Conservation (phyloP, 2,329 filamentous ascomycete genomes). For the Paecilomyces dactylethromorphus region DNA sequence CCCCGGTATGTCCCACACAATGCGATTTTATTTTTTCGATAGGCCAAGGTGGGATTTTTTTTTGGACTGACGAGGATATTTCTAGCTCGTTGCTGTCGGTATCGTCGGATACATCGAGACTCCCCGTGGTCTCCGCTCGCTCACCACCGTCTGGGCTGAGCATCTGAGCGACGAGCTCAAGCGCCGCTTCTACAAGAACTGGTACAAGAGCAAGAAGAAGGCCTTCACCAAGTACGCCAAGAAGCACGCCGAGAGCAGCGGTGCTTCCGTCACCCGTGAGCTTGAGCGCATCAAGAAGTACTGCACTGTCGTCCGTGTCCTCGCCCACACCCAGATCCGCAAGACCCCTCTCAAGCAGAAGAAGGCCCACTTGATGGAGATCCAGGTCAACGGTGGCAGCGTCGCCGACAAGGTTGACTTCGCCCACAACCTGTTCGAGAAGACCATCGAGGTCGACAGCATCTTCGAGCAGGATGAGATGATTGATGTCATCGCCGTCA, state of each 20-base stretch:
- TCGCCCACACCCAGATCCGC: conserved; percentile 98
- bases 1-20: conserved; percentile 65
- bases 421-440: conserved; percentile 95
- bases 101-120: conserved; percentile 99
- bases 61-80: conserved; percentile 19
- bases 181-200: conserved; percentile 99
- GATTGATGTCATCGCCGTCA: conserved; percentile 98
- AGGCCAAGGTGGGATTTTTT: neutral
- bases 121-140: conserved; percentile 95
- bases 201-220: conserved; percentile 99
- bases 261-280: conserved; percentile 87
- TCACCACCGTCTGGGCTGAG: conserved; percentile 99
- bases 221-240: conserved; percentile 99
- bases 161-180: conserved; percentile 98
- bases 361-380: conserved; percentile 99
- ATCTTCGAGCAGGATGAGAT: conserved; percentile 99
- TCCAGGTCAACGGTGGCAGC: conserved; percentile 98
- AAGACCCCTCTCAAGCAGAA: conserved; percentile 99
- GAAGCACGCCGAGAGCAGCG: conserved; percentile 94
- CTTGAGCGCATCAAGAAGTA: conserved; percentile 99
- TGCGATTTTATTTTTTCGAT: conserved; percentile 53
- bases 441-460: conserved; percentile 85
- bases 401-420: conserved; percentile 95
- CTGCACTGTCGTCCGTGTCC: conserved; percentile 98
- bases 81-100: conserved; percentile 98